Evolutionary conservation across 305 asterid species (phyloP).

Genomic region (Fraxinus floribunda): DNA sequence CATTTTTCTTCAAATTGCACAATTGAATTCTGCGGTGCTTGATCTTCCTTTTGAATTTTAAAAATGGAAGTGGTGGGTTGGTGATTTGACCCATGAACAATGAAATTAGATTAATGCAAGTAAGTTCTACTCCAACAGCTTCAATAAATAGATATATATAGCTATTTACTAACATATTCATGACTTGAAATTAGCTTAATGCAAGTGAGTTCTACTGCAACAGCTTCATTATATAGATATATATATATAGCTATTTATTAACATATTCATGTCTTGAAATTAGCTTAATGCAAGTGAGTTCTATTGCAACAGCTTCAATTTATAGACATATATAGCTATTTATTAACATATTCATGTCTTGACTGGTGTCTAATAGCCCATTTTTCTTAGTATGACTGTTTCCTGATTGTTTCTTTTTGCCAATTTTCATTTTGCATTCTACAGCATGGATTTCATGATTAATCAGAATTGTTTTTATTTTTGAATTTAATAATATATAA

Average conservation of each 20-base stretch:
- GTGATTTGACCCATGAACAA: slow-evolving; percentile 12
- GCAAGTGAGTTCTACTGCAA: slow-evolving; percentile 23
- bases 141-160: neutral
- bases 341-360: neutral
- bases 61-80: slow-evolving; percentile 23
- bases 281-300: slow-evolving; percentile 23
- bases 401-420: neutral
- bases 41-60: neutral
- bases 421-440: neutral
- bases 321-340: neutral
- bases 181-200: neutral
- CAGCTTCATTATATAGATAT: neutral
- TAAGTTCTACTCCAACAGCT: slow-evolving; percentile 15
- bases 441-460: neutral
- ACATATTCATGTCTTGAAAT: neutral
- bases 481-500: neutral
- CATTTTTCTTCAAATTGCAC: slow-evolving; percentile 12
- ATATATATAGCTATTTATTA: neutral
- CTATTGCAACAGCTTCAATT: neutral
- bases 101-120: slow-evolving; percentile 12
- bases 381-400: neutral
- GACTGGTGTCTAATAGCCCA: neutral
- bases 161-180: neutral
- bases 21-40: slow-evolving; percentile 30
- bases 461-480: neutral